Evolutionary conservation across 2,329 filamentous ascomycete genomes (phyloP).

Genomic region (Alternaria gaisen): DNA sequence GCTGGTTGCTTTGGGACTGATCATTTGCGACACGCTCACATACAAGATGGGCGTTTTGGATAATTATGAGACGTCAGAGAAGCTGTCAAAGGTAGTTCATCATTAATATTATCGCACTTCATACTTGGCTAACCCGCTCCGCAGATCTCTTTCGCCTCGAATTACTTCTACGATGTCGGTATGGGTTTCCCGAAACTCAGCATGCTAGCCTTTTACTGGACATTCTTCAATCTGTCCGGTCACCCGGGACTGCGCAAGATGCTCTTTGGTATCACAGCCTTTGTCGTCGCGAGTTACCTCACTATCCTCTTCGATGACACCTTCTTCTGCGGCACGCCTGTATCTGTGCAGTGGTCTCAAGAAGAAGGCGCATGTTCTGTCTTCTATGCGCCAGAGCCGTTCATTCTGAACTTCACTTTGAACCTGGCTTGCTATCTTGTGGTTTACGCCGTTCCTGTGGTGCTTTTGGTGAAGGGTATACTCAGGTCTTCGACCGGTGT

Average conservation of each 20-base stretch:
- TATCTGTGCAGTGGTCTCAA: constrained; percentile 33
- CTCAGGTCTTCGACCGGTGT: constrained; percentile 22
- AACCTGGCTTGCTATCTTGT: constrained; percentile 33
- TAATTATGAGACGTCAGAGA: constrained; percentile 26
- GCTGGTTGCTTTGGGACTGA: constrained; percentile 16
- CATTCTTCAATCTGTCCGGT: constrained; percentile 29
- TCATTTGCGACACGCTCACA: constrained; percentile 28
- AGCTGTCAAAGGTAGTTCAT: constrained; percentile 27
- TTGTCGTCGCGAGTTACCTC: constrained; percentile 30
- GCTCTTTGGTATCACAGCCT: constrained; percentile 30
- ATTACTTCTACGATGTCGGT: constrained; percentile 38
- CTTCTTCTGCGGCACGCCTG: constrained; percentile 30
- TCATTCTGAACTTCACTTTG: constrained; percentile 38
- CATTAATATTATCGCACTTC: too few species aligned
- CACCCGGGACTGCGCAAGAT: constrained; percentile 33
- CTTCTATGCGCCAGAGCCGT: constrained; percentile 33
- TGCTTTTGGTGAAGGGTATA: constrained; percentile 22
- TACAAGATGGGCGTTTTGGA: constrained; percentile 26
- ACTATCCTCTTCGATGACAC: constrained; percentile 35
- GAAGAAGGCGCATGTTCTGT: constrained; percentile 35
- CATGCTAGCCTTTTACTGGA: constrained; percentile 38
- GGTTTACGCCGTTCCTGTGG: constrained; percentile 25
- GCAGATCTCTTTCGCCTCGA: constrained; percentile 35
- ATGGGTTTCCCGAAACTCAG: constrained; percentile 39
- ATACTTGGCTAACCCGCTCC: background rate